These are phyloP conservation scores for Teratosphaeriaceae sp. DNA, from an alignment of 2,329 filamentous ascomycete species.

Conservation along the genomic window DNA sequence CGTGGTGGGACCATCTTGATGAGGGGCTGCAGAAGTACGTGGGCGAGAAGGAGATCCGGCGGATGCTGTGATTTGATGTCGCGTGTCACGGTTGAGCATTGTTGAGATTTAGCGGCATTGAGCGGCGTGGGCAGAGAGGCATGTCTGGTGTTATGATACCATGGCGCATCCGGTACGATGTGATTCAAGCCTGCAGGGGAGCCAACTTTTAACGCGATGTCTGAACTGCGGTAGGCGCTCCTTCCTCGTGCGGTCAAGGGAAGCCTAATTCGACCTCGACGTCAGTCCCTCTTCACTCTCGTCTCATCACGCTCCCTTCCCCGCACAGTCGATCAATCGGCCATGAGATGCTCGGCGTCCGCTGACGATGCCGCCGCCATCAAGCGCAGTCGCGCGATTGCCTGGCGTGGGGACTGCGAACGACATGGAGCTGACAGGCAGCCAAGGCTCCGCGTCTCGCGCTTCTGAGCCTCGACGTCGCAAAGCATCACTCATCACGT, in stretches of 20 bases:
- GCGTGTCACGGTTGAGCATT: background rate
- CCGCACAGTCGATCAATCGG: too few species aligned
- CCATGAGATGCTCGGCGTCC: too few species aligned
- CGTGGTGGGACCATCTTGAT: constrained; percentile 91
- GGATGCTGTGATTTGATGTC: constrained; percentile 53
- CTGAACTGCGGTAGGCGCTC: constrained; percentile 2
- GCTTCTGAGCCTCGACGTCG: background rate
- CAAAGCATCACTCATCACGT: constrained; percentile 13
- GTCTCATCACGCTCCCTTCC: background rate
- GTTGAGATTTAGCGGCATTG: constrained; percentile 7
- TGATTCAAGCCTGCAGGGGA: background rate
- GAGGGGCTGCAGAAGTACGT: constrained; percentile 75
- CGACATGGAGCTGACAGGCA: too few species aligned
- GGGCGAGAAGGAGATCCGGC: constrained; percentile 78
- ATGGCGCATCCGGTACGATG: background rate
- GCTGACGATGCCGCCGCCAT: background rate
- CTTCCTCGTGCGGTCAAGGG: background rate
- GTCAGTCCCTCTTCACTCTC: background rate
- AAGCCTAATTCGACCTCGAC: background rate
- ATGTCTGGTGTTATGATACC: constrained; percentile 12
- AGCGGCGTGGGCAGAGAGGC: constrained; percentile 4
- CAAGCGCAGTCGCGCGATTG: background rate
- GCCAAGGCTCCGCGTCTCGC: too few species aligned
- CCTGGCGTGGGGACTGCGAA: too few species aligned
- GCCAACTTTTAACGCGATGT: too few species aligned